These are phyloP conservation scores for Emmonsia crescens DNA, from an alignment of 2,329 filamentous ascomycete species.

Conservation along the genomic window DNA sequence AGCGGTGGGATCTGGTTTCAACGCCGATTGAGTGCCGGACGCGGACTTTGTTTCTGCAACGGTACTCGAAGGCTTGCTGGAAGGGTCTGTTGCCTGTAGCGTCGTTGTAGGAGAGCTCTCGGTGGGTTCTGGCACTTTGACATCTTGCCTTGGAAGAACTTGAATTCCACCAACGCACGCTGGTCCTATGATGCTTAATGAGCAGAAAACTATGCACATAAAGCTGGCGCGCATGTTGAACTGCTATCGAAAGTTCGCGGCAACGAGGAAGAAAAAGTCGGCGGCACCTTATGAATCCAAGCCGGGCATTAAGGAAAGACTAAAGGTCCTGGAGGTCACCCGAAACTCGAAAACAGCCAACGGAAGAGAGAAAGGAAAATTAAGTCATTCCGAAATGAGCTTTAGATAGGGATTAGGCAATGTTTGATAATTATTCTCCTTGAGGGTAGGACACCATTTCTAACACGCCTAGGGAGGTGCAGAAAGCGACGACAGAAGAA, in stretches of 20 bases:
- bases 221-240: conserved; percentile 1
- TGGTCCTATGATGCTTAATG: not conserved
- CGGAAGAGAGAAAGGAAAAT: not conserved
- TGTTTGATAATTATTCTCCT: not conserved
- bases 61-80: not conserved
- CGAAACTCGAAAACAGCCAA: not conserved
- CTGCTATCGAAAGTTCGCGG: not conserved
- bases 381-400: not conserved
- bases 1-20: not conserved
- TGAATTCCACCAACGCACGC: not conserved
- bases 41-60: not conserved
- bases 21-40: not conserved
- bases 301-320: not conserved
- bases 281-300: not conserved
- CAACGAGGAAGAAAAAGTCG: not conserved
- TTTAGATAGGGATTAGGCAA: not conserved
- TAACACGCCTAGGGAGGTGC: not conserved
- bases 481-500: not conserved
- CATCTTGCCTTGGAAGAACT: not conserved
- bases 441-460: not conserved
- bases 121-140: not conserved
- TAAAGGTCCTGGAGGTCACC: not conserved
- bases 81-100: not conserved
- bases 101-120: not conserved
- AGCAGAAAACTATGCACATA: not conserved